phyloP scores from a whole-genome alignment of 2,329 filamentous ascomycete genomes.

The Paramyrothecium sp. region DNA sequence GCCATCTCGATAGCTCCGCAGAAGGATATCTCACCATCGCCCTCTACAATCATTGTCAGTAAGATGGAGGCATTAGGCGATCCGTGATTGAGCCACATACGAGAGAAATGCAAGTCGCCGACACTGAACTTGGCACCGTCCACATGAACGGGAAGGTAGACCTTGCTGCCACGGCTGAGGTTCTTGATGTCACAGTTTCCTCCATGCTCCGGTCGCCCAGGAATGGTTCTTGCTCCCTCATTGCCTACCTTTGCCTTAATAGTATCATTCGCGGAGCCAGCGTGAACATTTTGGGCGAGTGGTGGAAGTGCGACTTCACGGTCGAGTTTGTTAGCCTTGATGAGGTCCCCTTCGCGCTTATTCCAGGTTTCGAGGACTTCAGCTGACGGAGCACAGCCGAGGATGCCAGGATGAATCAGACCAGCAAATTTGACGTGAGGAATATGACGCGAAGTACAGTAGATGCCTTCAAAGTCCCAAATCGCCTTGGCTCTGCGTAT shows the following conservation, averaged over 20 bases:
- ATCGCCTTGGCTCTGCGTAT: conserved; percentile 49
- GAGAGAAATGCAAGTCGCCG: conserved; percentile 83
- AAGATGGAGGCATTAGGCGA: neutral
- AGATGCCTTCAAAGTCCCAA: conserved; percentile 57
- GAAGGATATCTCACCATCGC: conserved; percentile 88
- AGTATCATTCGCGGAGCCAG: conserved; percentile 59
- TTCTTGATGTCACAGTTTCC: conserved; percentile 95
- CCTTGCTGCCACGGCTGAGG: conserved; percentile 73
- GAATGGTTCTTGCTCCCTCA: conserved; percentile 84
- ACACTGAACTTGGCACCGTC: conserved; percentile 85
- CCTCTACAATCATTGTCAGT: conserved; percentile 47
- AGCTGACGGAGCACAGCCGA: conserved; percentile 82
- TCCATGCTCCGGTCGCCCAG: conserved; percentile 80
- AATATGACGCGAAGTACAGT: conserved; percentile 83
- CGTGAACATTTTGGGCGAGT: conserved; percentile 68
- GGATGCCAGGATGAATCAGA: conserved; percentile 86
- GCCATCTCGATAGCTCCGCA: conserved; percentile 94
- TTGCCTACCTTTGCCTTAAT: conserved; percentile 66
- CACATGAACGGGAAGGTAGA: conserved; percentile 87
- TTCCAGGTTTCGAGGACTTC: conserved; percentile 83
- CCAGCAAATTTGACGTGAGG: conserved; percentile 85
- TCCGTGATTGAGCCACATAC: conserved; percentile 13
- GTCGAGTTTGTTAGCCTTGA: conserved; percentile 63
- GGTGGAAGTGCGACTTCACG: conserved; percentile 78
- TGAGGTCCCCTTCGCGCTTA: conserved; percentile 75